phyloP scores from a whole-genome alignment of 106 monocot species.

The Narthecium ossifragum region DNA sequence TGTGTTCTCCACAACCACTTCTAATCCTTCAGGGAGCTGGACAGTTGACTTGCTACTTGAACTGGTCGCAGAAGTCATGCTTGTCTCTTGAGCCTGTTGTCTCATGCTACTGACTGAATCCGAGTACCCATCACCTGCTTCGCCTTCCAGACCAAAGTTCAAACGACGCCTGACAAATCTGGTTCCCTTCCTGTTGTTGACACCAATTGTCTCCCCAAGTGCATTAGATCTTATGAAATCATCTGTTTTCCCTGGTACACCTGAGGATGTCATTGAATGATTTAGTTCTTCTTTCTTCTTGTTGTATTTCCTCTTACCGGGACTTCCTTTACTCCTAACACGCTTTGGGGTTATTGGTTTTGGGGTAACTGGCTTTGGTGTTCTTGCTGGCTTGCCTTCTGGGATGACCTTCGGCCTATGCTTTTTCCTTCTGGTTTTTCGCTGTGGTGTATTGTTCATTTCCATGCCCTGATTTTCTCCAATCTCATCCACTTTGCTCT shows the following conservation, averaged over 20 bases:
- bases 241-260: neutral
- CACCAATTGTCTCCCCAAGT: constrained; percentile 1
- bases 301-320: constrained; percentile 39
- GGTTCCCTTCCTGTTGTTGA: neutral
- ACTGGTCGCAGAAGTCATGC: neutral
- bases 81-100: neutral
- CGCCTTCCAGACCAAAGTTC: constrained; percentile 42
- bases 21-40: neutral
- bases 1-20: constrained; percentile 5
- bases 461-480: constrained; percentile 33
- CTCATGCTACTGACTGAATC: neutral
- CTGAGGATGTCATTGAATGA: constrained; percentile 4
- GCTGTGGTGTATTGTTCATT: constrained; percentile 40
- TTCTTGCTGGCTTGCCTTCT: constrained; percentile 50
- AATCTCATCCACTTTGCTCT: neutral
- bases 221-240: neutral
- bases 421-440: constrained; percentile 54
- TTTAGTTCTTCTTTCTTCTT: constrained; percentile 27
- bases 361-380: constrained; percentile 29
- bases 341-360: constrained; percentile 14
- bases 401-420: constrained; percentile 74
- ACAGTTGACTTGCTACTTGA: constrained; percentile 4
- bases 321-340: constrained; percentile 13
- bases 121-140: neutral
- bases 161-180: constrained; percentile 45